These are phyloP conservation scores for Paecilomyces formosus DNA, from an alignment of 2,329 filamentous ascomycete genomes.

Conservation along the genomic window DNA sequence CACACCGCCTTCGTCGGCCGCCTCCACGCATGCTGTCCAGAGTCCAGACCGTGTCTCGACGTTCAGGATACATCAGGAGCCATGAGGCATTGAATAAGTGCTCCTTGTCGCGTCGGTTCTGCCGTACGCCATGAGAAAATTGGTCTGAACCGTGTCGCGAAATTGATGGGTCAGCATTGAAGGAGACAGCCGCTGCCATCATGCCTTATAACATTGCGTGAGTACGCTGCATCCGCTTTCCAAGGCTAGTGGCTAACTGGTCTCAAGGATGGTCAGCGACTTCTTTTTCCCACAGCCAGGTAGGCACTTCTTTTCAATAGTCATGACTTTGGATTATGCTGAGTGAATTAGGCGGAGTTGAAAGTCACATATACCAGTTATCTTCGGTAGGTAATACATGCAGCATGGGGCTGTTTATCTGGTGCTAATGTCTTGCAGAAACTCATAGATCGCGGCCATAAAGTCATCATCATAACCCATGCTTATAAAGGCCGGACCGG, in stretches of 20 bases:
- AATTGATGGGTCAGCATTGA: slow-evolving; percentile 2
- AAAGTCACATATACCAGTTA: slow-evolving; percentile 97
- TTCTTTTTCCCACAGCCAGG: slow-evolving; percentile 97
- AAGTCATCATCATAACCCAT: slow-evolving; percentile 96
- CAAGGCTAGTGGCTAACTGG: slow-evolving; percentile 13
- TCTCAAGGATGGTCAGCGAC: slow-evolving; percentile 81
- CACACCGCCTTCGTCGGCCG: background rate
- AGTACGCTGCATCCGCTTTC: slow-evolving; percentile 18
- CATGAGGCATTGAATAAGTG: background rate
- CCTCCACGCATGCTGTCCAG: background rate
- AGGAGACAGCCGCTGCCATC: slow-evolving; percentile 16
- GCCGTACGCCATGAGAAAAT: background rate
- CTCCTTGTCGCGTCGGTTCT: background rate
- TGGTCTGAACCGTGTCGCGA: background rate
- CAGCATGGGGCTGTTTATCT: slow-evolving; percentile 1
- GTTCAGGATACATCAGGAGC: background rate
- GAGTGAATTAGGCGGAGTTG: slow-evolving; percentile 60
- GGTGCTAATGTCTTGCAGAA: slow-evolving; percentile 47
- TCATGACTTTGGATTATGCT: slow-evolving; percentile 5
- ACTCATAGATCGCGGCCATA: slow-evolving; percentile 93
- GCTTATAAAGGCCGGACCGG: slow-evolving; percentile 86
- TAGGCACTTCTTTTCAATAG: slow-evolving; percentile 16
- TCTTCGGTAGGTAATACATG: slow-evolving; percentile 53
- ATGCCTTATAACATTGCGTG: slow-evolving; percentile 68
- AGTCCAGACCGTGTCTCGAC: background rate